Base-by-base conservation (phyloP, 2,329 filamentous ascomycete genomes). In the Paracorniculantispora psalliotae region DNA sequence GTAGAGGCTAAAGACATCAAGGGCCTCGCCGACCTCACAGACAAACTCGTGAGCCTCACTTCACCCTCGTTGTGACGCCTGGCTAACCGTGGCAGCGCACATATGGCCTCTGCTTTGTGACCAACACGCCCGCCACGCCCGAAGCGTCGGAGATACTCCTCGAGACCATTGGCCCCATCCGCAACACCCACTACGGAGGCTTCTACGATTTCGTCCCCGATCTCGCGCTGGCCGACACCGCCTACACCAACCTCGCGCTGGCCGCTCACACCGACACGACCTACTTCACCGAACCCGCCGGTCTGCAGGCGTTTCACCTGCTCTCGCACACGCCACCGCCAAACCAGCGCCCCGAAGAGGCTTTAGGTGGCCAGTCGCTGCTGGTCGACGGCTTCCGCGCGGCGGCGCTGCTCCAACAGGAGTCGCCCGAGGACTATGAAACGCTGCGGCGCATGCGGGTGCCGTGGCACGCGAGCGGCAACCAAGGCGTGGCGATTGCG, bases 201-300 rank as follows among this genome's bases (percentile, higher is more conserved):
- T 81, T 82, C 68, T 84, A 83, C 67, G 93, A 97, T 73, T 97
- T 97, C 72, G 90, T 90, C 1, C 89, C 92, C 5, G 90, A 97
- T 72, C 82, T 97, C 25, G 88, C 91, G 28, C 88, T 88, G 68
- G 92, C 92, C 64, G 92, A 96, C 68, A 96, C 90, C 1, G 92
- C 92, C 3, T 99, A 97, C 75, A 97, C 93, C 1, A 91, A 89
- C 66, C 80, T 94, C 53, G 86, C 87, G 1, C 82, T 99, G 2
- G 84, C 86, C 21, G 88, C 90, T 1, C 94, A 99, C 73, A 97
- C 93, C 1, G 94, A 99, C 74, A 97, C 85, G 7, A 96, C 93
- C 1, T 97, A 99, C 73, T 97, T 97, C 75, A 92, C 86, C 23
- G 93, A 97, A 63, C 93, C 94, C 0, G 87, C 90, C 2, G 91